A percentile compares a stretch with the other conserved stretches of the same genome.
phyloP scores from a whole-genome alignment of 352 stramenopile genomes.

The Pythium oligandrum region DNA sequence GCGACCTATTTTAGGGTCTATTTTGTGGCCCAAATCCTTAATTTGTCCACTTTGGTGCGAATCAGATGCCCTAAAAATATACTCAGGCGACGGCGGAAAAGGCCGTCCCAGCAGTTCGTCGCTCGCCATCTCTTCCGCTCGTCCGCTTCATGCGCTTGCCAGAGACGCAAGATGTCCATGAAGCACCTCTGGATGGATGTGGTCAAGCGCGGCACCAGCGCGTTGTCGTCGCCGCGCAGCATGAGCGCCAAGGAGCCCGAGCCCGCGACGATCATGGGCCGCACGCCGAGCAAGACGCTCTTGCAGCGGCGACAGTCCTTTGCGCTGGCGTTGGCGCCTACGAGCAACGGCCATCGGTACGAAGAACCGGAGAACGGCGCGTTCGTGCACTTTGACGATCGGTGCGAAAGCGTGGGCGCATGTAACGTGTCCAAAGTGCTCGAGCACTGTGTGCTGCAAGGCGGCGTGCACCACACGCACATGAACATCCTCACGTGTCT shows the following conservation, averaged over 20 bases:
- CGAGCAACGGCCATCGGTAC: neutral
- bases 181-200: conserved; percentile 71
- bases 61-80: no score
- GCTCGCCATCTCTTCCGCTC: no score
- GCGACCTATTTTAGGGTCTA: no score
- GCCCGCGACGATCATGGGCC: neutral
- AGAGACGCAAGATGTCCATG: conserved; percentile 25
- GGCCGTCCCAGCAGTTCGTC: no score
- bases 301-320: conserved; percentile 9
- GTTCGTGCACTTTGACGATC: conserved; percentile 48
- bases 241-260: conserved; percentile 5
- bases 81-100: no score
- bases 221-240: conserved; percentile 27
- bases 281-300: conserved; percentile 2
- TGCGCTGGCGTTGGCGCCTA: conserved; percentile 8
- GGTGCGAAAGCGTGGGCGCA: conserved; percentile 44
- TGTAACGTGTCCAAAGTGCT: conserved; percentile 67
- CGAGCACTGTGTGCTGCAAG: conserved; percentile 70
- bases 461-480: conserved; percentile 80
- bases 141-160: no score
- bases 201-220: conserved; percentile 52
- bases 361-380: conserved; percentile 5
- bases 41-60: no score
- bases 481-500: conserved; percentile 75
- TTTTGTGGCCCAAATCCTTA: no score